Evolutionary conservation across 2,329 filamentous ascomycete species (phyloP).

Genomic region (Trichophyton verrucosum): DNA sequence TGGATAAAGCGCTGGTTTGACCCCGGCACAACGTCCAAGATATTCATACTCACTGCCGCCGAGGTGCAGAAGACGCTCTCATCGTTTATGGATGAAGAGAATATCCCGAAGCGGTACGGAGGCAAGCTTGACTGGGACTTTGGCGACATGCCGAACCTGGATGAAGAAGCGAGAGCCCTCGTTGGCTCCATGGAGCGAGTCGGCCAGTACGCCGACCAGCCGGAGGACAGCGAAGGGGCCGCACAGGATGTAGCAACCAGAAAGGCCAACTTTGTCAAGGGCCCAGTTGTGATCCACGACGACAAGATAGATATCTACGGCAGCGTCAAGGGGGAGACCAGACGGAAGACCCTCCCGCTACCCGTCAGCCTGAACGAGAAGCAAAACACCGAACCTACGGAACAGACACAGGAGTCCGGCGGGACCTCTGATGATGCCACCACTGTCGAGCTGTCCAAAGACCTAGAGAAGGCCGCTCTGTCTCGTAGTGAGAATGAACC

Average conservation of each 20-base stretch:
- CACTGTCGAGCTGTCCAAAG: slow-evolving; percentile 24
- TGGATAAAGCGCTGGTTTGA: slow-evolving; percentile 96
- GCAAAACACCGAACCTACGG: not conserved
- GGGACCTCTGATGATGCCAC: slow-evolving; percentile 10
- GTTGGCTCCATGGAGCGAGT: slow-evolving; percentile 21
- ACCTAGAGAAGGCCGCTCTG: slow-evolving; percentile 19
- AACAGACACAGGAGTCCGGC: not conserved
- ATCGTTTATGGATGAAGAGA: slow-evolving; percentile 65
- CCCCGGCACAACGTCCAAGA: slow-evolving; percentile 87
- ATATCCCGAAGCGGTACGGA: slow-evolving; percentile 83
- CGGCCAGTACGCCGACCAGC: slow-evolving; percentile 17
- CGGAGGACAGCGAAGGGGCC: slow-evolving; percentile 14
- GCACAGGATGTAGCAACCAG: not conserved
- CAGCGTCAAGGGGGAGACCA: slow-evolving; percentile 10
- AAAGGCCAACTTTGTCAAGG: slow-evolving; percentile 12
- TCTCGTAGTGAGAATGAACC: not conserved
- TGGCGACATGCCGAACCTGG: slow-evolving; percentile 62
- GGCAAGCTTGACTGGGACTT: slow-evolving; percentile 74
- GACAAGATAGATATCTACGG: slow-evolving; percentile 74
- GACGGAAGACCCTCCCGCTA: slow-evolving; percentile 9
- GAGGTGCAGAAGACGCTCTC: slow-evolving; percentile 68
- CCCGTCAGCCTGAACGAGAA: not conserved
- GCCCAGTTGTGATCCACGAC: slow-evolving; percentile 64
- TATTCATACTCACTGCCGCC: slow-evolving; percentile 66
- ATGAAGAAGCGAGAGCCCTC: slow-evolving; percentile 35